Conservation (phyloP, 495 filamentous ascomycete species). For the Penicillium waksmanii region DNA sequence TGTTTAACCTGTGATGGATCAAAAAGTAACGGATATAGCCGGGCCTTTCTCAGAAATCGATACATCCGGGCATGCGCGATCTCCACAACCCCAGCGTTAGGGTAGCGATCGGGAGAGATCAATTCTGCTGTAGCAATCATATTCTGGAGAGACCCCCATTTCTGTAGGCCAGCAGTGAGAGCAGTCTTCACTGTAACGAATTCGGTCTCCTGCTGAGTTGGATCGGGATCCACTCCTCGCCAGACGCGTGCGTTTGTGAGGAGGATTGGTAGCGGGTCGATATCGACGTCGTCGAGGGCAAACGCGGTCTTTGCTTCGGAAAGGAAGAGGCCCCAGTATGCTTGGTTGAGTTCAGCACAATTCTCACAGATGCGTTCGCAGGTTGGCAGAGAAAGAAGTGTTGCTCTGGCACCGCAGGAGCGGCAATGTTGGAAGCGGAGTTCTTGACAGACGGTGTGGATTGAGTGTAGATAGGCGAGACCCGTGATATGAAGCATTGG, state of each 20-base stretch:
- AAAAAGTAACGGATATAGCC: not conserved
- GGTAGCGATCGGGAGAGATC: not conserved
- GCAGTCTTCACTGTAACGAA: not conserved
- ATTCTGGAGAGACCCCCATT: not conserved
- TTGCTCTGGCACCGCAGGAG: not conserved
- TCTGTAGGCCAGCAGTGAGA: not conserved
- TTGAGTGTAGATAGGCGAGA: not conserved
- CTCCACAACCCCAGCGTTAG: not conserved
- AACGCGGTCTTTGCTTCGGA: not conserved
- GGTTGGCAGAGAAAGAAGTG: conserved; percentile 10
- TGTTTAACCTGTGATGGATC: not conserved
- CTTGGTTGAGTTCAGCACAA: conserved; percentile 3
- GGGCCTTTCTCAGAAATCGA: not conserved
- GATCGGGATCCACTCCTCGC: not conserved
- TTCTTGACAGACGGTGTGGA: conserved; percentile 3
- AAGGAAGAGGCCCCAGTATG: conserved; percentile 9
- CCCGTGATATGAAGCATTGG: not conserved
- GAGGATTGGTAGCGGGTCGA: not conserved
- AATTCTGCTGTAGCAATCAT: not conserved
- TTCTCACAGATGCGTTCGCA: conserved; percentile 13
- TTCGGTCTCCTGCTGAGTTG: not conserved
- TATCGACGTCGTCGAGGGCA: not conserved
- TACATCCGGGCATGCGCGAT: not conserved
- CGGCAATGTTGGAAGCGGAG: conserved; percentile 8
- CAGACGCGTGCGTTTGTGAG: not conserved